Conservation (phyloP, 2,329 filamentous ascomycete genomes). For the Calonectria montana region DNA sequence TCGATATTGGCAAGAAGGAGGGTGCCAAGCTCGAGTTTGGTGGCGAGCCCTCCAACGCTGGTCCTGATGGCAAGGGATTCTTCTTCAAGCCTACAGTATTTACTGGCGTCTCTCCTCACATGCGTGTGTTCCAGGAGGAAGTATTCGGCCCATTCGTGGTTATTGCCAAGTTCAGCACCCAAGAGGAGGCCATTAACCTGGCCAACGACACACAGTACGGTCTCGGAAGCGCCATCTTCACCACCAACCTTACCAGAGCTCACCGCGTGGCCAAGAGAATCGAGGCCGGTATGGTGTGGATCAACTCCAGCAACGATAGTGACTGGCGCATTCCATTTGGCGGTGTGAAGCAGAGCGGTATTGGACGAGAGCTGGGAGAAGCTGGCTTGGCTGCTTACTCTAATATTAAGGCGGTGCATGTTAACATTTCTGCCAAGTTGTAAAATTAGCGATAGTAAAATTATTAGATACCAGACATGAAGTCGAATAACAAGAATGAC, state of each 20-base stretch:
- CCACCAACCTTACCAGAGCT: slow-evolving; percentile 63
- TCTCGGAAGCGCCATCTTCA: slow-evolving; percentile 72
- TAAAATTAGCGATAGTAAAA: slow-evolving; percentile 7
- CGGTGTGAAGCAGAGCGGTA: slow-evolving; percentile 61
- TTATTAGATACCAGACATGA: slow-evolving; percentile 7
- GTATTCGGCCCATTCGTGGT: slow-evolving; percentile 59
- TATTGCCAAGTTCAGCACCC: slow-evolving; percentile 55
- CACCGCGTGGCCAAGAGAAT: slow-evolving; percentile 65
- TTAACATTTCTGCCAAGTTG: slow-evolving; percentile 51
- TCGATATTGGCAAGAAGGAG: slow-evolving; percentile 75
- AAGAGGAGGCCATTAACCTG: slow-evolving; percentile 54
- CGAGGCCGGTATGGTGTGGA: slow-evolving; percentile 69
- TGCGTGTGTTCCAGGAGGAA: slow-evolving; percentile 59
- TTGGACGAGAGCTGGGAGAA: slow-evolving; percentile 58
- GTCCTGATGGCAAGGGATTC: slow-evolving; percentile 54
- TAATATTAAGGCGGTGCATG: slow-evolving; percentile 58
- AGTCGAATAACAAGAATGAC: background rate
- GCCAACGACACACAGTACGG: slow-evolving; percentile 69
- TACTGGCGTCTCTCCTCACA: slow-evolving; percentile 53
- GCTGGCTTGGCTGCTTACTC: slow-evolving; percentile 57
- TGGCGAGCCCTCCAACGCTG: slow-evolving; percentile 55
- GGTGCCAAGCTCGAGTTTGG: slow-evolving; percentile 76
- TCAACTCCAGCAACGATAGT: slow-evolving; percentile 60
- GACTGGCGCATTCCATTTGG: slow-evolving; percentile 59
- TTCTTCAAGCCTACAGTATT: slow-evolving; percentile 61